These are phyloP conservation scores for Tricholoma flavovirens DNA, from an alignment of 768 basidiomycete species.

Conservation along the genomic window DNA sequence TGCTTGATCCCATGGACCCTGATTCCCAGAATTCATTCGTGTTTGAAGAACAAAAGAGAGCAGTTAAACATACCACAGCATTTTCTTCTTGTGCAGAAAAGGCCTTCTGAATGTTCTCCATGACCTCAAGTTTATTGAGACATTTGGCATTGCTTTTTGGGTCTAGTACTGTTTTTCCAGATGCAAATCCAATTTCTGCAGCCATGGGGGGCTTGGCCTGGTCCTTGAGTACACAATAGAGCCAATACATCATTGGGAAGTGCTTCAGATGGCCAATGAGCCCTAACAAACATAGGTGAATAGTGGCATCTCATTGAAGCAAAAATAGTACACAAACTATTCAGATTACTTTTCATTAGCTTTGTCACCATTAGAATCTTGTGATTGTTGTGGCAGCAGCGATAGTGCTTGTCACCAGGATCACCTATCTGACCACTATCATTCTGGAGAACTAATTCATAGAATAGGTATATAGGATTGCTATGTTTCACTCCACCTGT, in stretches of 20 bases:
- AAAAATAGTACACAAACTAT: slow-evolving; percentile 2
- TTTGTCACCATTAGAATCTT: slow-evolving; percentile 14
- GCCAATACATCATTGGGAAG: neutral
- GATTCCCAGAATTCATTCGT: neutral
- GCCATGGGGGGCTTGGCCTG: neutral
- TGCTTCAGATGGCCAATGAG: neutral
- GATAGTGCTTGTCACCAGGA: slow-evolving; percentile 16
- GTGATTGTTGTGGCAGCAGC: slow-evolving; percentile 12
- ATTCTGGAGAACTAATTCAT: slow-evolving; percentile 7
- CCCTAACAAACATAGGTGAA: no score
- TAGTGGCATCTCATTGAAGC: neutral
- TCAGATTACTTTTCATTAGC: slow-evolving; percentile 9
- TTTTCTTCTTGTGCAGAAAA: neutral
- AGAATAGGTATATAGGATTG: slow-evolving; percentile 17
- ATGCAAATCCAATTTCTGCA: neutral
- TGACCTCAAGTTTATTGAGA: neutral
- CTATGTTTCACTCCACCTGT: neutral
- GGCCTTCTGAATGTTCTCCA: neutral
- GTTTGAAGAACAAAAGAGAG: no score
- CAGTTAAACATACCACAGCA: no score
- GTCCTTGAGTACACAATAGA: slow-evolving; percentile 1
- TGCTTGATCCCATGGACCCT: slow-evolving; percentile 1
- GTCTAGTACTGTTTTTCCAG: neutral
- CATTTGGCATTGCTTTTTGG: neutral
- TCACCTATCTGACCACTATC: slow-evolving; percentile 9